These are phyloP conservation scores for Hansenula sp. DNA, from an alignment of 1,139 yeast species.

Conservation along the genomic window DNA sequence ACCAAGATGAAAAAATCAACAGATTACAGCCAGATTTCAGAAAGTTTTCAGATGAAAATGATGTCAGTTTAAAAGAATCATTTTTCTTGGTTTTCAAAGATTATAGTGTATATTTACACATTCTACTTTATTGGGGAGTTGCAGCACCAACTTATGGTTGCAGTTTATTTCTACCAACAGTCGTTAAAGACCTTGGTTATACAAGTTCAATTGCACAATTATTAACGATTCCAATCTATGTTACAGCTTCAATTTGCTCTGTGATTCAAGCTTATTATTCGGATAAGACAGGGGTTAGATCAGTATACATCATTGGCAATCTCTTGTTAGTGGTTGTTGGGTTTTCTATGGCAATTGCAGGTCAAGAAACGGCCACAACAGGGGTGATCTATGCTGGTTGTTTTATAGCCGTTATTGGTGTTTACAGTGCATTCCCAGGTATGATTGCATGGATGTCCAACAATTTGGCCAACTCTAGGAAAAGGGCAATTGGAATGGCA, in stretches of 20 bases:
- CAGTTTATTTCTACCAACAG: slow-evolving; percentile 26
- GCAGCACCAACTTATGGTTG: slow-evolving; percentile 12
- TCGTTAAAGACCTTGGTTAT: slow-evolving; percentile 28
- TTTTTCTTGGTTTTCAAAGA: slow-evolving; percentile 5
- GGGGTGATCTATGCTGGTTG: neutral
- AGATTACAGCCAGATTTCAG: neutral
- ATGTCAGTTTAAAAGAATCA: neutral
- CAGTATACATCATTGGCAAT: slow-evolving; percentile 30
- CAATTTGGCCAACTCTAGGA: slow-evolving; percentile 24
- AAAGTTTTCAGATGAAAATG: neutral
- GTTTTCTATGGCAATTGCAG: slow-evolving; percentile 27
- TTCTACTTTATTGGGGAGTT: slow-evolving; percentile 9
- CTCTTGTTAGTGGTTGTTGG: slow-evolving; percentile 29
- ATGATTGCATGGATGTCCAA: neutral
- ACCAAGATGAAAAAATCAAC: neutral
- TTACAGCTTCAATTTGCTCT: slow-evolving; percentile 29
- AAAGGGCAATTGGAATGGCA: slow-evolving; percentile 37
- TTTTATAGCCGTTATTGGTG: neutral
- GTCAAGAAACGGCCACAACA: slow-evolving; percentile 14
- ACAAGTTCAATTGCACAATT: slow-evolving; percentile 28
- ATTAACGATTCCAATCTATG: slow-evolving; percentile 33
- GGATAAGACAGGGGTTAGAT: slow-evolving; percentile 28
- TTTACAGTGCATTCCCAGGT: neutral
- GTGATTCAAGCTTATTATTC: slow-evolving; percentile 28
- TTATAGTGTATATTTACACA: slow-evolving; percentile 14